Evolutionary conservation across 768 basidiomycete genomes (phyloP), one percentile per base, ranked within the genome.

Genomic region (Polyporus arcularius): DNA sequence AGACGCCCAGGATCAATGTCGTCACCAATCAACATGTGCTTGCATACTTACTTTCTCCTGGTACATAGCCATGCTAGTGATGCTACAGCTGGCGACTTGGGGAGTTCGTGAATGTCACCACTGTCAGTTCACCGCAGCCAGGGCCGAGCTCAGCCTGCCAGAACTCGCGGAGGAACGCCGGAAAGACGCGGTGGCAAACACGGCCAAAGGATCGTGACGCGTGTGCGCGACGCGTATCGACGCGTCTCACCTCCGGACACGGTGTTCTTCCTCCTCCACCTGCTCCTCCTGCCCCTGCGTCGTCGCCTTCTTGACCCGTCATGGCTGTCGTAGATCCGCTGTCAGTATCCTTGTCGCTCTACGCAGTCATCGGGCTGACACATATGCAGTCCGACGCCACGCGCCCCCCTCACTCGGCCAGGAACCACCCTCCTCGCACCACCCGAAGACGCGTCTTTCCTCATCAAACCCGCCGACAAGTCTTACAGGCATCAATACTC

Each of bases 401-500:
- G 61, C 7, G 43, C 60, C 41, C 69, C 69, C 16, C 59, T 70
- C 21, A 67, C 65, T 26, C 75, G 78, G 35, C 58, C 58, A 10
- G 67, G 67, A 18, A 76, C 74, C 15, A 63, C 65, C 4, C 43
- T 75, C 16, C 50, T 78, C 7, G 65, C 74, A 5, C 66, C 72
- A 35, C 58, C 43, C 56, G 46, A 67, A 51, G 42, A 70, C 71
- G 30, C 75, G 3, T 79, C 76, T 38, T 85, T 83, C 72, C 47
- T 71, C n/a, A 74, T 84, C 56, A 74, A 75, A 46, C 56, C 70
- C 12, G 69, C 68, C n/a, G 77, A 80, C 67, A 78, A 76, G 61
- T 82, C 82, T 11, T 89, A 87, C 74, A 82, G 75, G 65, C 81
- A 88, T 66, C 88, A 90, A 67, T 90, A 88, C 72, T 83, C 89